Evolutionary conservation across 1,284 basidiomycete genomes (phyloP).

Genomic region (Trametes sp.): DNA sequence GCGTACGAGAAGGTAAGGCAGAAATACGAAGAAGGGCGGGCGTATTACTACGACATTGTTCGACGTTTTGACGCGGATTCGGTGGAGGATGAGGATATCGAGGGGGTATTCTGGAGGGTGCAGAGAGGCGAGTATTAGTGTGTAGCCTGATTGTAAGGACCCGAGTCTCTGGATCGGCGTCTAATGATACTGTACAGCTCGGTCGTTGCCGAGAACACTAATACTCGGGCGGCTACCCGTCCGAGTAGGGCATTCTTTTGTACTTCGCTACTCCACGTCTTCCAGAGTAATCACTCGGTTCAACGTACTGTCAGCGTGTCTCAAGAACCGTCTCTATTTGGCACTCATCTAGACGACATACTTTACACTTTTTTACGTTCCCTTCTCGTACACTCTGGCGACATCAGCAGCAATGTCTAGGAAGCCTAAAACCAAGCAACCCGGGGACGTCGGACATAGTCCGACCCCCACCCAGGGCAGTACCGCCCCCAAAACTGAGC

Average conservation of each 20-base stretch:
- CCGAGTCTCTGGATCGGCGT: no score
- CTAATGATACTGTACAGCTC: no score
- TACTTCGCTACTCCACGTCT: background rate
- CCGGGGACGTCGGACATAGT: no score
- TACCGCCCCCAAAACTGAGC: background rate
- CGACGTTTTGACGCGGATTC: conserved; percentile 21
- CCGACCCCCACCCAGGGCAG: background rate
- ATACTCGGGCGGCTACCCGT: no score
- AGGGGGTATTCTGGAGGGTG: background rate
- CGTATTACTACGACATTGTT: conserved; percentile 26
- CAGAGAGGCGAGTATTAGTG: background rate
- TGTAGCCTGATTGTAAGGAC: no score
- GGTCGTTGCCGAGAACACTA: no score
- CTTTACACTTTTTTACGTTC: conserved; percentile 9
- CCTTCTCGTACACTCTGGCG: background rate
- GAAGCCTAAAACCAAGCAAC: background rate
- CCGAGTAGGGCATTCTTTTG: background rate
- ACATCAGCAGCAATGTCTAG: no score
- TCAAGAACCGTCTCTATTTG: background rate
- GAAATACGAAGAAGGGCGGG: conserved; percentile 23
- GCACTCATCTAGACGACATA: background rate
- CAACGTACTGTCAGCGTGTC: background rate
- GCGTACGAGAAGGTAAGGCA: conserved; percentile 19
- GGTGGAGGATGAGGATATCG: background rate
- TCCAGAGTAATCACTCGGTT: background rate